phyloP scores from a whole-genome alignment of 345 rosid species.

The Moringa oleifera region DNA sequence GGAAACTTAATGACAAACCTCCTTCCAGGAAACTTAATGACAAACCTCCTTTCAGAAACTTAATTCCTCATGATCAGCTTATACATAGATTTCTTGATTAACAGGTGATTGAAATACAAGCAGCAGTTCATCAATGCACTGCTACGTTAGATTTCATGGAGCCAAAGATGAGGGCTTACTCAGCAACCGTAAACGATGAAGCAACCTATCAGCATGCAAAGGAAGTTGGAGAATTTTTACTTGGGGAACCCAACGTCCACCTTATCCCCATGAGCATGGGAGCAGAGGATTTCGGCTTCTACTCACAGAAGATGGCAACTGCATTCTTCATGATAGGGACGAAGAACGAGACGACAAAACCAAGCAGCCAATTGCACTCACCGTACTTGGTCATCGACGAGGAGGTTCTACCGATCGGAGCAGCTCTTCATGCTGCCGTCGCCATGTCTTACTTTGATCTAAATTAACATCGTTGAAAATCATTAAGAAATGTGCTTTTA shows the following conservation, averaged over 20 bases:
- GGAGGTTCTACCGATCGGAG: constrained; percentile 58
- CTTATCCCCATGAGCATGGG: constrained; percentile 25
- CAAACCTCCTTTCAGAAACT: too few relatives aligned
- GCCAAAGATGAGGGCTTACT: constrained; percentile 35
- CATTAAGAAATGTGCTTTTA: too few relatives aligned
- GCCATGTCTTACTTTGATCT: constrained; percentile 58
- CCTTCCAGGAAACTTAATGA: too few relatives aligned
- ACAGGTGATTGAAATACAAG: constrained; percentile 41
- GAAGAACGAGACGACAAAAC: constrained; percentile 44
- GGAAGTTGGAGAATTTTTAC: constrained; percentile 31
- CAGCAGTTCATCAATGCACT: constrained; percentile 39
- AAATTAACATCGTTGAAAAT: constrained; percentile 15
- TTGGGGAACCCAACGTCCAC: constrained; percentile 40
- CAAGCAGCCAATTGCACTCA: constrained; percentile 51
- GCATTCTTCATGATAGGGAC: constrained; percentile 20
- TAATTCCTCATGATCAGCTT: too few relatives aligned
- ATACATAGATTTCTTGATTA: too few relatives aligned
- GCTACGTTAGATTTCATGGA: constrained; percentile 47
- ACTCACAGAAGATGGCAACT: neutral
- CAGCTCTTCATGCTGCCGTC: constrained; percentile 58
- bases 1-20: too few relatives aligned
- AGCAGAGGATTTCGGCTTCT: neutral
- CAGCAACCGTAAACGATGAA: constrained; percentile 41
- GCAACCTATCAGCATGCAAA: constrained; percentile 38
- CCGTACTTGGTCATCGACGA: constrained; percentile 60